phyloP scores from a whole-genome alignment of 257 asterid species.

The Capsicum pubescens region DNA sequence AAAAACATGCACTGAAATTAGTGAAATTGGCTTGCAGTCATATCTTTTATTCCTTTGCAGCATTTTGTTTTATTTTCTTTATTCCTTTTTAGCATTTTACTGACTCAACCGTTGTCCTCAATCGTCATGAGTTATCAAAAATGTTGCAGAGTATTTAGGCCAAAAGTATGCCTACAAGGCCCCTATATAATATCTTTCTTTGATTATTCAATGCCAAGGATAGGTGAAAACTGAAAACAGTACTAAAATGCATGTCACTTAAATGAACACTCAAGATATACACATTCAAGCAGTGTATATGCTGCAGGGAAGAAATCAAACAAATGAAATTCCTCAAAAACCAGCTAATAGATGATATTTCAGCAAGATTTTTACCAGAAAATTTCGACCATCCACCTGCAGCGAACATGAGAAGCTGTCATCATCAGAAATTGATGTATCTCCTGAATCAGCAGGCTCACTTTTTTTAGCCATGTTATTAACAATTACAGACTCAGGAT shows the following conservation, averaged over 20 bases:
- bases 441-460: slow-evolving; percentile 33
- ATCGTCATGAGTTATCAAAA: background rate
- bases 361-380: slow-evolving; percentile 37
- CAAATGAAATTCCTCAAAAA: slow-evolving; percentile 20
- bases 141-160: background rate
- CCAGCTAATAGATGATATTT: background rate
- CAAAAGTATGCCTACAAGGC: background rate
- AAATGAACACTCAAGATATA: slow-evolving; percentile 7
- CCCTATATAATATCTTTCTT: background rate
- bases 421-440: slow-evolving; percentile 21
- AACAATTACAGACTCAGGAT: background rate
- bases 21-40: background rate
- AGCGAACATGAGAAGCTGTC: slow-evolving; percentile 26
- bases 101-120: background rate
- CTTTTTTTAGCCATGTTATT: slow-evolving; percentile 24
- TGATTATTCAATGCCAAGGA: slow-evolving; percentile 1
- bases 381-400: slow-evolving; percentile 30
- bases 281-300: background rate
- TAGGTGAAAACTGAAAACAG: background rate
- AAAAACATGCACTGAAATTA: background rate
- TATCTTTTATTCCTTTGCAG: background rate
- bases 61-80: background rate
- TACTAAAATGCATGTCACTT: slow-evolving; percentile 9
- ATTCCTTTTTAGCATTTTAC: background rate
- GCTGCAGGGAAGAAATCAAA: slow-evolving; percentile 24